Evolutionary conservation across 2,329 filamentous ascomycete species (phyloP).

Genomic region (Paraphaeosphaeria sporulosa): DNA sequence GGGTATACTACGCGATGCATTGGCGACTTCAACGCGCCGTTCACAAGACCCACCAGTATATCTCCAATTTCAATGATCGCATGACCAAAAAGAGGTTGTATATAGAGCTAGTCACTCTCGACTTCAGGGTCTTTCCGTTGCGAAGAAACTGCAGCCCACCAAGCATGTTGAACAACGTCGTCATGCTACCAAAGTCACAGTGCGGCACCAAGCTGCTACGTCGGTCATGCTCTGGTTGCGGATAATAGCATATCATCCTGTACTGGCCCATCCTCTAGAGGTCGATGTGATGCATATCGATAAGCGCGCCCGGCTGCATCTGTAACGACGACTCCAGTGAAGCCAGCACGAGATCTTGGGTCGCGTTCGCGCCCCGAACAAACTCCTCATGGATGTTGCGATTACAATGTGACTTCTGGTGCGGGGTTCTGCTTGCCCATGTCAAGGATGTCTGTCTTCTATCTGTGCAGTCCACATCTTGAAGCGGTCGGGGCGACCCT

Average conservation of each 20-base stretch:
- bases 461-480: too few species aligned
- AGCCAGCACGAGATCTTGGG: too few species aligned
- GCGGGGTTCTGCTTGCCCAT: too few species aligned
- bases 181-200: slow-evolving; percentile 52
- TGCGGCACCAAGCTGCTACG: slow-evolving; percentile 18
- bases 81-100: slow-evolving; percentile 45
- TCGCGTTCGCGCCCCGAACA: too few species aligned
- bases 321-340: not conserved
- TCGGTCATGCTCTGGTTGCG: not conserved
- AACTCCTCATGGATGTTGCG: too few species aligned
- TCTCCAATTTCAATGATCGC: slow-evolving; percentile 53
- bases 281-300: not conserved
- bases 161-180: slow-evolving; percentile 51
- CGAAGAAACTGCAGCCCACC: slow-evolving; percentile 51
- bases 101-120: slow-evolving; percentile 44
- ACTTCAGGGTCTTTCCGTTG: not conserved
- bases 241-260: not conserved
- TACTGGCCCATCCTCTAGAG: not conserved
- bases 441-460: too few species aligned
- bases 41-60: slow-evolving; percentile 31
- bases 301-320: not conserved
- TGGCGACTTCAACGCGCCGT: not conserved
- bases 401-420: too few species aligned
- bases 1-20: not conserved
- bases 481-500: too few species aligned